Evolutionary conservation across 305 asterid species (phyloP), one percentile per base, ranked within the genome.

Genomic region (Rubia balearica): DNA sequence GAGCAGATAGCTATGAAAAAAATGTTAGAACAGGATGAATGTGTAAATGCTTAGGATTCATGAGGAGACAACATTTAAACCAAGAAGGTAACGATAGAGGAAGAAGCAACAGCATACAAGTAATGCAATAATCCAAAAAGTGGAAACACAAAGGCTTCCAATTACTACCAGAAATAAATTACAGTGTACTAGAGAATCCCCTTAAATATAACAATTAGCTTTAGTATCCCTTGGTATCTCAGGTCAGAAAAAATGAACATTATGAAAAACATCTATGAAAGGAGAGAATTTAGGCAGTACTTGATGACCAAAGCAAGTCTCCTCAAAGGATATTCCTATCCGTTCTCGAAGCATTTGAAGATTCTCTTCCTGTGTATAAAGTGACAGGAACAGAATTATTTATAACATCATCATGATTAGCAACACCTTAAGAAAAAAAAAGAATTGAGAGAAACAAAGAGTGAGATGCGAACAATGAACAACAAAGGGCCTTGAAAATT

Each of bases 321-420:
- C 99, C 40, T 91, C 99, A 81, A 83, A 94, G 77, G 97, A 89
- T 70, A 89, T 86, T 61, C 89, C 86, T 65, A 91, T 63, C 67
- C 96, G 95, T 61, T 87, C 88, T 81, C 86, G 88, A 84, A 94
- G 89, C 79, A 74, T 80, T 13, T 68, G 88, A 76, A 91, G 86
- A 72, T 90, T 81, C 77, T 86, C 84, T 86, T 89, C 97, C 99
- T 91, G 91, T 59, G 60, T 79, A 79, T 71, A 81, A 57, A 57
- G 73, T 61, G 64, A 63, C 69, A 19, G 17, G n/a, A 55, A 42
- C 41, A 77, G 65, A 71, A 61, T 27, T 55, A 21, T 22, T 43
- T 48, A 65, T 74, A 16, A 13, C 57, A 7, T 65, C 57, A 7
- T 65, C 71, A 24, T 46, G 19, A 9, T 61, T 24, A 40, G 14